Evolutionary conservation across 371 early-diverging fungal species (phyloP).

Genomic region (Phascolomyces articulosus): DNA sequence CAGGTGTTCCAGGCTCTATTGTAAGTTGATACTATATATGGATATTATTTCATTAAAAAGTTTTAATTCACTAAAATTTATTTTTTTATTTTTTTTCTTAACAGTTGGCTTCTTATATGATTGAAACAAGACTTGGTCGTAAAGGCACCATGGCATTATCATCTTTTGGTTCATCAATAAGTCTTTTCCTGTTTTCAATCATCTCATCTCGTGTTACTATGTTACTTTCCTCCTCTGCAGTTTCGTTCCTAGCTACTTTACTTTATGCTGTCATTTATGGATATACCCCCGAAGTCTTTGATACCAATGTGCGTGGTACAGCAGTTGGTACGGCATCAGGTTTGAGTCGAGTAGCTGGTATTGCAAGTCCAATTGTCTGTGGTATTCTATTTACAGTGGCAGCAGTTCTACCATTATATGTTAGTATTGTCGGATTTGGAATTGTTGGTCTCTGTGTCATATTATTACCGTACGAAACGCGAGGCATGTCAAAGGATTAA

Average conservation of each 20-base stretch:
- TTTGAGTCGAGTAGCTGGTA: conserved; percentile 76
- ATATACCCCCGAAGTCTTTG: conserved; percentile 91
- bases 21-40: conserved; percentile 33
- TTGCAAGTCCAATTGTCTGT: conserved; percentile 75
- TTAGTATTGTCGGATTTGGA: conserved; percentile 63
- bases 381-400: conserved; percentile 65
- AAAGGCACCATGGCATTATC: conserved; percentile 83
- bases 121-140: conserved; percentile 79
- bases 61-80: too few relatives aligned
- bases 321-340: conserved; percentile 84
- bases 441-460: conserved; percentile 66
- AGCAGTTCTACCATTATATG: conserved; percentile 67
- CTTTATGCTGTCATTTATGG: conserved; percentile 86
- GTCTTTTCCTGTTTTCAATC: conserved; percentile 69
- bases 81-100: too few relatives aligned
- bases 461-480: conserved; percentile 74
- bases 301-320: conserved; percentile 76
- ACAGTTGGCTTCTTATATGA: conserved; percentile 72
- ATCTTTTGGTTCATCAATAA: conserved; percentile 69
- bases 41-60: too few relatives aligned
- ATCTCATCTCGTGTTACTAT: conserved; percentile 55
- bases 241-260: conserved; percentile 74
- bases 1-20: conserved; percentile 84
- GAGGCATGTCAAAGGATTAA: conserved; percentile 11
- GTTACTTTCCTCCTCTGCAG: conserved; percentile 65